These are phyloP conservation scores for Mycosphaerella arachidis DNA, from an alignment of 2,329 filamentous ascomycete genomes.

Conservation along the genomic window DNA sequence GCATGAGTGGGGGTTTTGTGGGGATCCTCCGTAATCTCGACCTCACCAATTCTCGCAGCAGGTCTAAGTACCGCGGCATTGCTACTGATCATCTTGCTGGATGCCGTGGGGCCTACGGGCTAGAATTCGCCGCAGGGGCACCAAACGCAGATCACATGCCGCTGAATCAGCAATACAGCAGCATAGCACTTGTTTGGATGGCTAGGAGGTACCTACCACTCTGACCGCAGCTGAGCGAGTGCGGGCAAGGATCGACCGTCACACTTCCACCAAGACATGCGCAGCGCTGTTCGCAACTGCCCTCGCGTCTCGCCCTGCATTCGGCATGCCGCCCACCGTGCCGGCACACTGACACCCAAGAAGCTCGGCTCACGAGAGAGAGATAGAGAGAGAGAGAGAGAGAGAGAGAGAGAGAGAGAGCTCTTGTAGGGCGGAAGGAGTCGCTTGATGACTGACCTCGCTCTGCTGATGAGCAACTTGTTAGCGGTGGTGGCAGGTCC, in stretches of 20 bases:
- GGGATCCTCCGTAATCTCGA: too few species aligned
- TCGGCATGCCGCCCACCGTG: neutral
- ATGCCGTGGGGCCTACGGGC: too few species aligned
- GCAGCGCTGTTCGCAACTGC: neutral
- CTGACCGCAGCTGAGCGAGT: neutral
- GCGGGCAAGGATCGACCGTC: constrained; percentile 1
- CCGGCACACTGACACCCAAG: neutral
- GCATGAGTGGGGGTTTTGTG: neutral
- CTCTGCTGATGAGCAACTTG: too few species aligned
- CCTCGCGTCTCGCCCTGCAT: neutral
- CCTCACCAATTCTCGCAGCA: too few species aligned
- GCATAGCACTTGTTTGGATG: neutral
- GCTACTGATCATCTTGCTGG: too few species aligned
- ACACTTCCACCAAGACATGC: neutral
- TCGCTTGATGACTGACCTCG: neutral
- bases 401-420: too few species aligned
- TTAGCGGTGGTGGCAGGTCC: neutral
- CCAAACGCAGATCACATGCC: neutral
- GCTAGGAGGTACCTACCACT: neutral
- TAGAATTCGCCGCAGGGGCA: too few species aligned
- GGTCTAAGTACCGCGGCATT: too few species aligned
- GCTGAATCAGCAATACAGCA: neutral
- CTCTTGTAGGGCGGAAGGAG: neutral
- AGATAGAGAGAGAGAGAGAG: too few species aligned
- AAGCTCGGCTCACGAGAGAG: neutral